These are phyloP conservation scores for Hanseniaspora thailandica DNA, from an alignment of 805 yeast species.

Conservation along the genomic window DNA sequence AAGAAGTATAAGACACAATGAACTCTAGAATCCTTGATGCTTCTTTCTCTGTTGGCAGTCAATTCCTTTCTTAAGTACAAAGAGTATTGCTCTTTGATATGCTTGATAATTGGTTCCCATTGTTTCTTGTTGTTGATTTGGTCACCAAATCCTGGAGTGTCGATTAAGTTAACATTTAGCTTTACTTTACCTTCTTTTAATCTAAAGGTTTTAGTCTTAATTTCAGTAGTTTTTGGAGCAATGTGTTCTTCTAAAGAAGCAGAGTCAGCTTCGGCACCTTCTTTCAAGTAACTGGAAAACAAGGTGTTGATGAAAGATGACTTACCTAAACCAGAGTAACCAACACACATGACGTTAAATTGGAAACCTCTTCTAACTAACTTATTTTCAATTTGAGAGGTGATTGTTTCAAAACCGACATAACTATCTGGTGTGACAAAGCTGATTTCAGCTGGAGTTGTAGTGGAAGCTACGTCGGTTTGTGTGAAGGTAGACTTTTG, in stretches of 20 bases:
- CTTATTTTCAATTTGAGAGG: constrained; percentile 87
- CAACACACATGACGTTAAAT: constrained; percentile 88
- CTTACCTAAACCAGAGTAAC: constrained; percentile 87
- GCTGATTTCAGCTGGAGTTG: neutral
- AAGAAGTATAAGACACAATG: constrained; percentile 87
- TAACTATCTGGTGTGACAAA: constrained; percentile 50
- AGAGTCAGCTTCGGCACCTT: constrained; percentile 38
- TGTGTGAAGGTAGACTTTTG: neutral
- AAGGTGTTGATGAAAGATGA: constrained; percentile 83
- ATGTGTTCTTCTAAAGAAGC: constrained; percentile 37
- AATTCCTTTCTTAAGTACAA: constrained; percentile 83
- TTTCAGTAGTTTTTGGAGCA: constrained; percentile 75
- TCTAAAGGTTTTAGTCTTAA: constrained; percentile 55
- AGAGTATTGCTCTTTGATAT: constrained; percentile 90
- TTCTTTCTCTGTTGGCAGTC: constrained; percentile 82
- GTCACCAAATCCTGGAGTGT: constrained; percentile 97
- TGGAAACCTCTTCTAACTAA: constrained; percentile 86
- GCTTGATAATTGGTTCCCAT: constrained; percentile 92
- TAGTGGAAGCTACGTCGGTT: constrained; percentile 9
- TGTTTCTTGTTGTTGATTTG: constrained; percentile 88
- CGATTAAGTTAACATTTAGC: constrained; percentile 76
- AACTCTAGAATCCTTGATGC: constrained; percentile 76
- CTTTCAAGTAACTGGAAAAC: constrained; percentile 69
- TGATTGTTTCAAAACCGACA: constrained; percentile 95
- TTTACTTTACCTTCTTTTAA: constrained; percentile 79